These are phyloP conservation scores for Truncatella angustata DNA, from an alignment of 2,329 filamentous ascomycete species.

Conservation along the genomic window DNA sequence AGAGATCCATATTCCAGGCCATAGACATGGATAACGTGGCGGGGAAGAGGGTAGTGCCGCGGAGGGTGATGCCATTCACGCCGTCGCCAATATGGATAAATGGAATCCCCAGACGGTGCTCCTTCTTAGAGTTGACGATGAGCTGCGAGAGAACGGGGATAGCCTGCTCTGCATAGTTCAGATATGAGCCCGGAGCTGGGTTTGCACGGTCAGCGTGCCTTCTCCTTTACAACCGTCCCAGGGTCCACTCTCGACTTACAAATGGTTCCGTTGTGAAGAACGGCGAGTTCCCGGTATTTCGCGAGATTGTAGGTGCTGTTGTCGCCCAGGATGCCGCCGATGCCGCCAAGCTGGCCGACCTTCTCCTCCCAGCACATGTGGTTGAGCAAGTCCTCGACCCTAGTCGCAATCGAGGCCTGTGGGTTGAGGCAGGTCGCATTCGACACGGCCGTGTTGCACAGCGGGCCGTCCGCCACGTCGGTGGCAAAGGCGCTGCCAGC, in stretches of 20 bases:
- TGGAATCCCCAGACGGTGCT: conserved; percentile 19
- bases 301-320: neutral
- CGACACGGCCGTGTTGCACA: too few species aligned
- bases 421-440: neutral
- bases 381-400: conserved; percentile 11
- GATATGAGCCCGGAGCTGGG: conserved; percentile 26
- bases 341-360: conserved; percentile 16
- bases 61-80: conserved; percentile 28
- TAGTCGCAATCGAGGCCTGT: neutral
- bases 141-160: conserved; percentile 24
- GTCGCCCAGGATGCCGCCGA: conserved; percentile 9
- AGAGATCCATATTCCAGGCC: conserved; percentile 29
- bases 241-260: neutral
- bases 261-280: neutral
- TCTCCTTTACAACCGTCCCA: neutral
- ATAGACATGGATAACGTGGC: conserved; percentile 28
- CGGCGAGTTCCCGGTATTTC: neutral
- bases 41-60: conserved; percentile 30
- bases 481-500: too few species aligned
- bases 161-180: conserved; percentile 26
- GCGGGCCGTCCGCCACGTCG: too few species aligned
- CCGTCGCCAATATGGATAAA: conserved; percentile 26
- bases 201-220: neutral
- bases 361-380: conserved; percentile 17
- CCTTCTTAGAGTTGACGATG: conserved; percentile 18